A percentile compares a stretch with the other conserved stretches of the same genome.
phyloP scores from a whole-genome alignment of 805 yeast genomes.

The Saccharomycopsis vini region DNA sequence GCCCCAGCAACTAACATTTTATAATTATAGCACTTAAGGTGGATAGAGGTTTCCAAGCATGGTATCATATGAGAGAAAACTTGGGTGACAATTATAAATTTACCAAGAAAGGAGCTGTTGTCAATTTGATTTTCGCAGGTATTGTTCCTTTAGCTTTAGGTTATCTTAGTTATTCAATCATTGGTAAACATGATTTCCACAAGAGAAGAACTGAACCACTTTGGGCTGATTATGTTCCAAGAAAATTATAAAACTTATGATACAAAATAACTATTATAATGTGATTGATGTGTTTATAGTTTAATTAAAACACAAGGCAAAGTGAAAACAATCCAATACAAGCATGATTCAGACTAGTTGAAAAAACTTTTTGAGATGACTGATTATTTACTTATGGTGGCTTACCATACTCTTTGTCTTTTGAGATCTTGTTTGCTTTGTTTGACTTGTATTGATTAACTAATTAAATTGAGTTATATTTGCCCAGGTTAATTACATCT shows the following conservation, averaged over 20 bases:
- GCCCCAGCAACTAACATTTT: neutral
- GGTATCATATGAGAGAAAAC: constrained; percentile 18
- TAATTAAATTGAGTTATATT: too few species aligned
- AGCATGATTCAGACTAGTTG: too few species aligned
- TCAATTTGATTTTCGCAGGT: constrained; percentile 21
- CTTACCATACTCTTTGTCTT: too few species aligned
- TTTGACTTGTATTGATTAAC: too few species aligned
- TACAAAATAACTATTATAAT: too few species aligned
- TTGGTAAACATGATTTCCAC: constrained; percentile 18
- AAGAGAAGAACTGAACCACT: constrained; percentile 16
- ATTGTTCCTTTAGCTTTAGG: constrained; percentile 28
- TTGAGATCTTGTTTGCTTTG: too few species aligned
- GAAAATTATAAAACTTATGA: constrained; percentile 6
- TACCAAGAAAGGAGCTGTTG: constrained; percentile 17
- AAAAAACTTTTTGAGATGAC: too few species aligned
- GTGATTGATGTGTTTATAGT: too few species aligned
- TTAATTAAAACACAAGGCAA: too few species aligned
- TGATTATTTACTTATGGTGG: too few species aligned
- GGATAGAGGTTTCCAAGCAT: constrained; percentile 18
- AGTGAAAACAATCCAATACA: too few species aligned
- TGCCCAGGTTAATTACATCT: too few species aligned
- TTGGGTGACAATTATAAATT: constrained; percentile 18
- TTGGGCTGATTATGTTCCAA: constrained; percentile 17
- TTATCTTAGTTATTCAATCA: constrained; percentile 26
- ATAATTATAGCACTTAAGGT: constrained; percentile 10